Evolutionary conservation across 805 yeast species (phyloP), one percentile per base, ranked within the genome.

Genomic region (Brettanomyces nanus): DNA sequence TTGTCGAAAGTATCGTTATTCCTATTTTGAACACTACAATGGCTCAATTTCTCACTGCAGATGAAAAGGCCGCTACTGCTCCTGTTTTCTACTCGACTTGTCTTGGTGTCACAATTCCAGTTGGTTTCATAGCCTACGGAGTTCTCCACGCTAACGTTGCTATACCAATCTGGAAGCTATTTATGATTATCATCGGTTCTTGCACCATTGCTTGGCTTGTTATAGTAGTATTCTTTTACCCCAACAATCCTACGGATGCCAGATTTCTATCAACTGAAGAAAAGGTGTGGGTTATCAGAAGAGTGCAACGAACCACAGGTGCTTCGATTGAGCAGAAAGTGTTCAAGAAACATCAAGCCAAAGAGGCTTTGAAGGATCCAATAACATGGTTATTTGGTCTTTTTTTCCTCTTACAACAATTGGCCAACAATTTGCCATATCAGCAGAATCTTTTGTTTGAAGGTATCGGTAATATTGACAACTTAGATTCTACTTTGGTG

Each of bases 141-240:
- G 49, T 62, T 7, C 46, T 60, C 25, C 54, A 55, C 42, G 51
- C 56, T 4, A 38, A 42, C 19, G 23, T 52, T 2, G 39, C 63
- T 10, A 51, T 52, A 2, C 58, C 59, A 10, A 39, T 45, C 20
- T 80, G 84, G 82, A 69, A 71, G 46, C 50, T 77, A 14, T 67
- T 76, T 39, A 70, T 68, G 55, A 67, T 77, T 25, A 69, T 76
- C 35, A 65, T 72, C 38, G 85, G 83, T 35, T 69, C 75, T 11
- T 51, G 73, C 29, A 73, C 83, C 0, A 58, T 75, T 18, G 19
- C 68, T 17, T 42, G 65, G 27, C 52, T 66, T 2, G 31, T 62
- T 2, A 33, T 60, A 4, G 52, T 67, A 3, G 49, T 54, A 36
- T 62, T 63, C 41, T 36, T 63, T 17, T 77, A 73, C 47, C 85